Conservation (phyloP, 495 filamentous ascomycete species). For the Hyaloscypha variabilis region DNA sequence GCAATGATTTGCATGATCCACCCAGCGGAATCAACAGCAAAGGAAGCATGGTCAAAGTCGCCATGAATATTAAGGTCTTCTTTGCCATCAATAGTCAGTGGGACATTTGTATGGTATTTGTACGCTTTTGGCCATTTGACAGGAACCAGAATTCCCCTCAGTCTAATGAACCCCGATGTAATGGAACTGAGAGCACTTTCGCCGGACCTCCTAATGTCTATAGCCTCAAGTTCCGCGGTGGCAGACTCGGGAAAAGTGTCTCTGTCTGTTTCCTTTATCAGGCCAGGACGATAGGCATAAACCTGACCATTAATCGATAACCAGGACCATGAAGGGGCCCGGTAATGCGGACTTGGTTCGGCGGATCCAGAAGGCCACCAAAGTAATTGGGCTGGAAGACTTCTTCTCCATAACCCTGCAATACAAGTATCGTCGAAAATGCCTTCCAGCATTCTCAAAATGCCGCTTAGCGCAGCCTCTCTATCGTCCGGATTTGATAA, state of each 20-base stretch:
- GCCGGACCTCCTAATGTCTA: not conserved
- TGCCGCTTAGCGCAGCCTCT: not conserved
- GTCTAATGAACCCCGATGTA: not conserved
- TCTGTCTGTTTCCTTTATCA: not conserved
- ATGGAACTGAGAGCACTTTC: not conserved
- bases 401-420: not conserved
- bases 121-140: not conserved
- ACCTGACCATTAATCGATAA: not conserved
- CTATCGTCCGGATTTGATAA: not conserved
- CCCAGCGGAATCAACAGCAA: not conserved
- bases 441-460: not conserved
- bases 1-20: not conserved
- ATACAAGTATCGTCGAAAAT: not conserved
- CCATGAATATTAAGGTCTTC: not conserved
- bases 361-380: not conserved
- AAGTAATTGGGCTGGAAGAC: not conserved
- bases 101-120: not conserved
- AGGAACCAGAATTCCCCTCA: not conserved
- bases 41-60: not conserved
- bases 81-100: not conserved
- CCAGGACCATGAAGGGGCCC: not conserved
- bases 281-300: not conserved
- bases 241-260: not conserved
- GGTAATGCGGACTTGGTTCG: not conserved
- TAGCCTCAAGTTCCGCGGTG: not conserved